Evolutionary conservation across 352 stramenopile genomes (phyloP).

Genomic region (Pythium brachiatum): DNA sequence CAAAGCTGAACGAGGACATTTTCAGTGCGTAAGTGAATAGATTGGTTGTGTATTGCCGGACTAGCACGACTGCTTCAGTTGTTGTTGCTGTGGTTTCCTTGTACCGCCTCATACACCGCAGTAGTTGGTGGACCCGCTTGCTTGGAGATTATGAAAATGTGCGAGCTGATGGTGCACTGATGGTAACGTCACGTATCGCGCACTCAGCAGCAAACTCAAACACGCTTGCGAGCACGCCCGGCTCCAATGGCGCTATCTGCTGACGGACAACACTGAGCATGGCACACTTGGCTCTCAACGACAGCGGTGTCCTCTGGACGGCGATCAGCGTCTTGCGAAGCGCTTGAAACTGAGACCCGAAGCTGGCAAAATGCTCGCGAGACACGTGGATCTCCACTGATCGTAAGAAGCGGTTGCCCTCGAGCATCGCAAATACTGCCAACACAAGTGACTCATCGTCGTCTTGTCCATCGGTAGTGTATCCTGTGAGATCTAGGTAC

Average conservation of each 20-base stretch:
- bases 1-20: slow-evolving; percentile 19
- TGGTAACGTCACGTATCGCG: not conserved
- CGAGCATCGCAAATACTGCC: not conserved
- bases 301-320: not conserved
- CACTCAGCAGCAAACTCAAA: slow-evolving; percentile 10
- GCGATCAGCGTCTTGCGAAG: not conserved
- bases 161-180: not conserved
- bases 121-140: slow-evolving; percentile 27
- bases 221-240: not conserved
- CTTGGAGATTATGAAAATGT: not conserved
- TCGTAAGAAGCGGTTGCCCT: not conserved
- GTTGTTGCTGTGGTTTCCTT: no score
- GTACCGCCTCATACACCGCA: no score
- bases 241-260: not conserved
- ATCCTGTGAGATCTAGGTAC: not conserved
- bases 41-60: not conserved
- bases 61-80: no score
- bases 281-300: not conserved
- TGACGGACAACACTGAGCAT: not conserved
- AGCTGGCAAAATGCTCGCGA: not conserved
- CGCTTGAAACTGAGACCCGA: not conserved
- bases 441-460: not conserved
- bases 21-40: slow-evolving; percentile 5
- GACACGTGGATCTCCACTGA: not conserved
- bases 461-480: not conserved